Conservation (phyloP, 345 rosid species). For the Cardamine chenopodiifolia region DNA sequence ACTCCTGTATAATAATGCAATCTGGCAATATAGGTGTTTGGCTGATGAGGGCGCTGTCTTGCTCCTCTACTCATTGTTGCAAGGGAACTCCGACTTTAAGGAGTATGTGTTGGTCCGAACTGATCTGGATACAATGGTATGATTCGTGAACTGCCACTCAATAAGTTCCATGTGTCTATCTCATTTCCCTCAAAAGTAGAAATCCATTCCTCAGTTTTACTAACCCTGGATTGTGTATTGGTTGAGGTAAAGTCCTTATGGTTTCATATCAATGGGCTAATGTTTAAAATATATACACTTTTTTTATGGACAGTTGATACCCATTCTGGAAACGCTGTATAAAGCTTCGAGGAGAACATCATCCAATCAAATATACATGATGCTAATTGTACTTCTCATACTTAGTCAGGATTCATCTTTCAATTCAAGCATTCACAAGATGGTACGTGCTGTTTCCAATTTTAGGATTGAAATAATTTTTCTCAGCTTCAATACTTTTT, state of each 20-base stretch:
- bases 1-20: constrained; percentile 25
- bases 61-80: constrained; percentile 86
- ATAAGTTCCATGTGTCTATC: constrained; percentile 6
- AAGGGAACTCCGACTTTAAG: constrained; percentile 89
- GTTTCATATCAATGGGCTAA: constrained; percentile 12
- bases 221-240: not conserved
- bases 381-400: constrained; percentile 93
- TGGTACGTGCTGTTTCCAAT: constrained; percentile 54
- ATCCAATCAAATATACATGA: constrained; percentile 93
- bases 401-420: constrained; percentile 98
- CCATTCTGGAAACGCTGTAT: constrained; percentile 88
- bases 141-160: constrained; percentile 34
- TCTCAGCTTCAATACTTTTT: constrained; percentile 5
- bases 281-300: not conserved
- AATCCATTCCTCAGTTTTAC: constrained; percentile 2
- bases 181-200: constrained; percentile 2
- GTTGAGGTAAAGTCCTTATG: constrained; percentile 17
- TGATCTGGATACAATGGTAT: constrained; percentile 96
- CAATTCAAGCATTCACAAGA: constrained; percentile 89
- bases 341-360: constrained; percentile 85
- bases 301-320: constrained; percentile 72
- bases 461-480: constrained; percentile 9
- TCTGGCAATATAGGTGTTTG: constrained; percentile 69
- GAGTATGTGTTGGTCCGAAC: constrained; percentile 96
- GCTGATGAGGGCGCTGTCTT: constrained; percentile 87